Evolutionary conservation across 371 early-diverging fungal species (phyloP).

Genomic region (Apophysomyces sp.): DNA sequence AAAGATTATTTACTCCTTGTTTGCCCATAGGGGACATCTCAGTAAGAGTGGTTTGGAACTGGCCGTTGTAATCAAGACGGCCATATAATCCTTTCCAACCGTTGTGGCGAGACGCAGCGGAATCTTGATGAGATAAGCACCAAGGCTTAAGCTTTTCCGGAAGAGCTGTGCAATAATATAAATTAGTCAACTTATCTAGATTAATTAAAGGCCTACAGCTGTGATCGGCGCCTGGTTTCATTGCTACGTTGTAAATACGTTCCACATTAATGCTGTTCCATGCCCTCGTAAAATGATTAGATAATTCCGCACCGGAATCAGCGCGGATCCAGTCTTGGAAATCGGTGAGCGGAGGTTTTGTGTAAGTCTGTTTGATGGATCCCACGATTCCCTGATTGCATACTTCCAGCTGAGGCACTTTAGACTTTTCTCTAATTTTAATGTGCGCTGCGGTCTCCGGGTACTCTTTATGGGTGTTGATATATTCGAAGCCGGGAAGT

Average conservation of each 20-base stretch:
- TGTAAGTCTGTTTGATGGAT: conserved; percentile 27
- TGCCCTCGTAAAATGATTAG: conserved; percentile 46
- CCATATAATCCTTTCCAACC: conserved; percentile 59
- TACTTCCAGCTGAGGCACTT: conserved; percentile 2
- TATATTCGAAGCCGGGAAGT: conserved; percentile 61
- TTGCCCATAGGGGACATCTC: conserved; percentile 58
- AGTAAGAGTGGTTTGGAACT: conserved; percentile 54
- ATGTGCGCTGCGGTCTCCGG: conserved; percentile 22
- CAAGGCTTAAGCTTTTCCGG: conserved; percentile 54
- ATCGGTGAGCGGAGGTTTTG: conserved; percentile 38
- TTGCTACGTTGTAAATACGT: conserved; percentile 43
- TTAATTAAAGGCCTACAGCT: no score
- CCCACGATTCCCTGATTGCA: conserved; percentile 26
- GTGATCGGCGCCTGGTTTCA: conserved; percentile 55
- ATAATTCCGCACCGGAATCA: conserved; percentile 15
- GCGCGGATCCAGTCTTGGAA: conserved; percentile 46
- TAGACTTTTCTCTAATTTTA: not conserved
- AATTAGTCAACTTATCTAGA: no score
- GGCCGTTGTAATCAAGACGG: conserved; percentile 47
- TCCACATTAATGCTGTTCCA: conserved; percentile 44
- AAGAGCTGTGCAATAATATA: no score
- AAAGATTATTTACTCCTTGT: conserved; percentile 32
- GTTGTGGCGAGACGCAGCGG: conserved; percentile 49
- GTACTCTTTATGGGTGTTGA: conserved; percentile 41
- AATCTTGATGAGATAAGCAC: conserved; percentile 43